These are phyloP conservation scores for Parsonsia alboflavescens DNA, from an alignment of 257 asterid species.

Conservation along the genomic window DNA sequence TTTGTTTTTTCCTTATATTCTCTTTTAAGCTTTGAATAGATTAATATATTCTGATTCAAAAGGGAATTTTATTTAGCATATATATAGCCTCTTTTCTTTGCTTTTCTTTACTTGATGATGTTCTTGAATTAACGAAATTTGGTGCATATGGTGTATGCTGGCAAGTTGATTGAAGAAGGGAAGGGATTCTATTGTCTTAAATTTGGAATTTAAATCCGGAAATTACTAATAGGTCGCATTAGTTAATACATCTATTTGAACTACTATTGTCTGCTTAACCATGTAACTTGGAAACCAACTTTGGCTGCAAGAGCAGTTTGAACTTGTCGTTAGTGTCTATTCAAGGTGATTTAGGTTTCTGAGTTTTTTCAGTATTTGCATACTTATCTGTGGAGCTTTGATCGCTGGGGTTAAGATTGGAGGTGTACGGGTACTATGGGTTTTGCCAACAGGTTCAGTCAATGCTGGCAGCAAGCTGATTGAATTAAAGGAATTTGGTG, in stretches of 20 bases:
- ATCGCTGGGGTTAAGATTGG: not conserved
- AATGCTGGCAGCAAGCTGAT: no score
- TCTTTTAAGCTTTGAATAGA: not conserved
- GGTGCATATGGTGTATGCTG: not conserved
- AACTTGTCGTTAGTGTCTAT: not conserved
- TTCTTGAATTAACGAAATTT: not conserved
- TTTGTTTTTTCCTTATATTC: not conserved
- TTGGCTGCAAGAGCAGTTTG: not conserved
- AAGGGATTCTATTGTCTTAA: not conserved
- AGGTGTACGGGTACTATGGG: not conserved
- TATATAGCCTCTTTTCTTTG: not conserved
- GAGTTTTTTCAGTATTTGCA: not conserved
- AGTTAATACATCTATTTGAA: not conserved
- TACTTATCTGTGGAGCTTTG: not conserved
- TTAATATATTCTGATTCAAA: not conserved
- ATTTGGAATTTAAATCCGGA: not conserved
- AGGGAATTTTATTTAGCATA: not conserved
- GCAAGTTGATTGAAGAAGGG: not conserved
- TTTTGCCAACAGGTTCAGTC: not conserved
- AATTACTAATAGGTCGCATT: not conserved
- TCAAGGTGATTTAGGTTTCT: not conserved
- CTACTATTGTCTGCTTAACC: not conserved
- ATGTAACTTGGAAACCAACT: not conserved
- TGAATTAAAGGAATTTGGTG: not conserved
- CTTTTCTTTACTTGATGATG: not conserved